Evolutionary conservation across 202 grass and related monocot genomes (phyloP).

Genomic region (Miscanthus sacchariflorus): DNA sequence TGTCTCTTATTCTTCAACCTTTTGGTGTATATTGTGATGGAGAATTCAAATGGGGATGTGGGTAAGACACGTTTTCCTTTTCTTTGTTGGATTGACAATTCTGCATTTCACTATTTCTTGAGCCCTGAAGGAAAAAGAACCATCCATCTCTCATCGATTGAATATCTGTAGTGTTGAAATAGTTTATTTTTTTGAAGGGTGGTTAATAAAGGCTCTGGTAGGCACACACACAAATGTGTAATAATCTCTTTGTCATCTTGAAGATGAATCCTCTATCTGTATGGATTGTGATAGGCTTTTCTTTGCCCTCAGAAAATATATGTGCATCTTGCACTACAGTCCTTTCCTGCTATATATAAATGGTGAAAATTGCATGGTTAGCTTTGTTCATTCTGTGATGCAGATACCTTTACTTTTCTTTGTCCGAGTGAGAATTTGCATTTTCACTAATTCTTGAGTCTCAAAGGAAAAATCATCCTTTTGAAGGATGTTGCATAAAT

Average conservation of each 20-base stretch:
- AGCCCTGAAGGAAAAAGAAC: not conserved
- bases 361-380: not conserved
- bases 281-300: not conserved
- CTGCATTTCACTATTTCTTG: not conserved
- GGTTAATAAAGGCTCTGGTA: not conserved
- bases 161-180: not conserved
- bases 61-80: conserved; percentile 45
- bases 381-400: not conserved
- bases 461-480: not conserved
- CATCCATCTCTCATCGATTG: not conserved
- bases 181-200: not conserved
- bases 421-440: not conserved
- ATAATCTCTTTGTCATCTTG: not conserved
- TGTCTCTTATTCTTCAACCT: conserved; percentile 79
- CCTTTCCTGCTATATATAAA: not conserved
- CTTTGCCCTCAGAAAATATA: not conserved
- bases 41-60: conserved; percentile 78
- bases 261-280: not conserved
- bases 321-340: not conserved
- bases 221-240: not conserved
- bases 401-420: not conserved
- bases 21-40: conserved; percentile 82
- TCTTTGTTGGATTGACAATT: not conserved
- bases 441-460: conserved; percentile 21
- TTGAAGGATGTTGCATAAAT: not conserved